phyloP scores from a whole-genome alignment of 2,329 filamentous ascomycete species.

The Aureobasidium melanogenum region DNA sequence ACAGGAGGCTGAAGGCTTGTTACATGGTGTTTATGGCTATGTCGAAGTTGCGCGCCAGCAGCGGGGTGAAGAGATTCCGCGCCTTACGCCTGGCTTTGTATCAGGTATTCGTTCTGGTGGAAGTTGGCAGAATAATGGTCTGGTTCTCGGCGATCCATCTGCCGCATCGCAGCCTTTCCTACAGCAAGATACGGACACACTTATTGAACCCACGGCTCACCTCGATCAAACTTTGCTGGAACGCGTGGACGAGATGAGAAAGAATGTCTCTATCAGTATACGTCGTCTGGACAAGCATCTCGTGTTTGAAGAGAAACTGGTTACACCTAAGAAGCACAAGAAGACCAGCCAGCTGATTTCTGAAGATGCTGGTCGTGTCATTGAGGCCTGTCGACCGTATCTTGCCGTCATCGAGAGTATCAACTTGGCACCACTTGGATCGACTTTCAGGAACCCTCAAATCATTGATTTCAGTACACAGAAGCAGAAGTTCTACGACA shows the following conservation, averaged over 20 bases:
- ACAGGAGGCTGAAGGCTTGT: constrained; percentile 92
- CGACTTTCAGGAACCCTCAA: constrained; percentile 73
- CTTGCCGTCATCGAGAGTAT: constrained; percentile 85
- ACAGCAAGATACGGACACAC: constrained; percentile 74
- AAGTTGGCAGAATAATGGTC: constrained; percentile 69
- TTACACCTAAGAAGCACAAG: constrained; percentile 70
- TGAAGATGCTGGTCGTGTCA: constrained; percentile 63
- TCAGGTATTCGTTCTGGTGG: constrained; percentile 75
- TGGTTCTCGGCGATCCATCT: constrained; percentile 53
- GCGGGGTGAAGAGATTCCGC: constrained; percentile 82
- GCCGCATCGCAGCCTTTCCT: constrained; percentile 61
- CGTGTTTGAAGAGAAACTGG: constrained; percentile 66
- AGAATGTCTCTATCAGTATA: constrained; percentile 75
- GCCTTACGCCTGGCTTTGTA: constrained; percentile 89
- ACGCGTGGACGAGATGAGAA: constrained; percentile 75
- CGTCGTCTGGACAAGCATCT: constrained; percentile 82
- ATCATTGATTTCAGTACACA: constrained; percentile 79
- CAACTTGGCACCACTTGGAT: constrained; percentile 70
- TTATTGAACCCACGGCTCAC: constrained; percentile 60
- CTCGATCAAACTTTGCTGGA: constrained; percentile 73
- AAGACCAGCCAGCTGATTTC: constrained; percentile 77
- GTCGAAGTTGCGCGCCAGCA: constrained; percentile 93
- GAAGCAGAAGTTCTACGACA: constrained; percentile 91
- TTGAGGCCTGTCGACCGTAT: constrained; percentile 87
- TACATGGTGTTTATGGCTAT: constrained; percentile 90